Conservation (phyloP, 208 protist species). For the Crithidia sp. region DNA sequence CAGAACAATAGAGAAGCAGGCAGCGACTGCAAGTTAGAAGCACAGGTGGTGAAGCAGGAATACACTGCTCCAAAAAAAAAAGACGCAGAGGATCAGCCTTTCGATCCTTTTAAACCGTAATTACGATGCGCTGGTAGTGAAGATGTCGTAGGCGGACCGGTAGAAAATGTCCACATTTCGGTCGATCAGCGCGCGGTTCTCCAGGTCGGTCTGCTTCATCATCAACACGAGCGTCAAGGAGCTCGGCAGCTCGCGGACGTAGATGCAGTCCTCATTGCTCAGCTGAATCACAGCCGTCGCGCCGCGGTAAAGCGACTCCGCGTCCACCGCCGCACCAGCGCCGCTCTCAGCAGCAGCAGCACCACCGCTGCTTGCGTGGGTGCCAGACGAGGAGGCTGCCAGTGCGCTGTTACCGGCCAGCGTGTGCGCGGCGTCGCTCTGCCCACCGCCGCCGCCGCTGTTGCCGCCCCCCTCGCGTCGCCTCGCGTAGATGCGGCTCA, state of each 20-base stretch:
- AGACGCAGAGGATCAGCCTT: neutral
- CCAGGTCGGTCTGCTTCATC: slow-evolving; percentile 76
- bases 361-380: neutral
- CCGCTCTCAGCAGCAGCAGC: neutral
- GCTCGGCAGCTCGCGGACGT: slow-evolving; percentile 85
- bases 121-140: slow-evolving; percentile 42
- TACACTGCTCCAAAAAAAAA: neutral
- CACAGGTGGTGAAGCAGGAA: no score
- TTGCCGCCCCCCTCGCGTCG: neutral
- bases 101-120: neutral
- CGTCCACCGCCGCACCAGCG: slow-evolving; percentile 6
- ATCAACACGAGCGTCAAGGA: slow-evolving; percentile 88
- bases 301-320: slow-evolving; percentile 30
- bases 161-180: slow-evolving; percentile 88
- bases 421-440: neutral
- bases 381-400: slow-evolving; percentile 1
- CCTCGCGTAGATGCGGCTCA: slow-evolving; percentile 68
- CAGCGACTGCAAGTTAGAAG: no score
- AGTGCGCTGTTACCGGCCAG: neutral
- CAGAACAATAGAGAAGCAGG: no score
- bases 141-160: slow-evolving; percentile 74
- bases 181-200: slow-evolving; percentile 80
- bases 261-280: slow-evolving; percentile 77
- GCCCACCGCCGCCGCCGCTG: neutral
- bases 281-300: slow-evolving; percentile 39